Base-by-base conservation (phyloP, 176 grass and related monocot genomes). In the Panicum miliaceum region DNA sequence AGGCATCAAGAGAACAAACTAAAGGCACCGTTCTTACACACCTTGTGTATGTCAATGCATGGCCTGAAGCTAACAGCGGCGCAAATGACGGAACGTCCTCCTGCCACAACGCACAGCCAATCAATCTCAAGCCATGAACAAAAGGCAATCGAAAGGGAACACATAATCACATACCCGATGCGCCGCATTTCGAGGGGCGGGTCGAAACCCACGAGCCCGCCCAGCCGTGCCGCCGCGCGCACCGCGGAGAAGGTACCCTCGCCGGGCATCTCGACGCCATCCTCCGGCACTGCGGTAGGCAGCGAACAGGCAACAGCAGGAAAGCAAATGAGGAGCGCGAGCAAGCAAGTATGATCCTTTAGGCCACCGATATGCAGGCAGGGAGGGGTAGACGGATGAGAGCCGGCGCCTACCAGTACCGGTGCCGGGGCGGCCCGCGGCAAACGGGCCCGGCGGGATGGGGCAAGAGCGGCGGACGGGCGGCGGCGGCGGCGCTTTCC, bases 21-120 rank as follows among this genome's bases (percentile, higher is more conserved):
- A 81, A 29, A 45, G 45, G 20, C 11, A 43, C 13, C 41, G 52
- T 16, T 64, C n/a, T 16, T 43, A 82, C 84, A 7, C 23, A 98
- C 91, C 96, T 99, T 92, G 85, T 99, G 96, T 61, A 99, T 94
- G 86, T 99, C 93, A 18, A 99, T 96, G 54, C 93, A 99, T 3
- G 96, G 93, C 20, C 88, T 90, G 86, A 99, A 96, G 65, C 52
- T 77, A 37, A 90, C 80, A 0, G 84, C 64, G 22, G 84, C 34
- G 58, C 91, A 99, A 37, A 42, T 53, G 56, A 90, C 16, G 2
- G 51, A 46, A 65, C 79, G 64, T 34, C 62, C 19, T 57, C 80
- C 81, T 85, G 81, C 71, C 70, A 51, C 40, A 86, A 87, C 15
- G 64, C 51, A 60, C 59, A 16, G 36, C 20, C 56, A 79, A 78